Evolutionary conservation across 2,329 filamentous ascomycete species (phyloP), one percentile per base, ranked within the genome.

Genomic region (Thelonectria discophora): DNA sequence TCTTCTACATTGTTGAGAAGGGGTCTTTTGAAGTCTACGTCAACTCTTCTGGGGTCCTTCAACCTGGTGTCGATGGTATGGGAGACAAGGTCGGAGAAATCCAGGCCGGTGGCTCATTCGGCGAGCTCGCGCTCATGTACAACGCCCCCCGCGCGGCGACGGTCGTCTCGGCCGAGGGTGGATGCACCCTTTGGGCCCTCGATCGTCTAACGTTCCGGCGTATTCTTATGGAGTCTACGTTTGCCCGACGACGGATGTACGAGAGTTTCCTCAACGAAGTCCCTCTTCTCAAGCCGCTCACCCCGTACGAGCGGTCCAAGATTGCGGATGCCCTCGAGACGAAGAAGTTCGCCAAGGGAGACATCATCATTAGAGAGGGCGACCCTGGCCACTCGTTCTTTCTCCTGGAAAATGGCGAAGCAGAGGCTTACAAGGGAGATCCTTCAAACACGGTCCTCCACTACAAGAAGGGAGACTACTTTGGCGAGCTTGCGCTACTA

Each of bases 61-160:
- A 97, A 74, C 84, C 93, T 8, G 94, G 94, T 1, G 82, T 86
- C 1, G 88, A 94, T 48, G 95, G 94, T 11, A 84, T 97, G 79
- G 95, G 95, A 51, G 83, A 84, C 63, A 91, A 93, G 72, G 94
- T 98, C 27, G 88, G 88, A 70, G 88, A 85, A 39, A 96, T 96
- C 60, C 90, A 92, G 46, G 87, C 93, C 3, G 95, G 95, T 51
- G 94, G 94, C 63, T 97, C 93, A 4, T 99, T 99, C 77, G 95
- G 95, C 71, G 95, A 99, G 80, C 84, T 99, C 58, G 95, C 95
- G 12, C 84, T 99, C 72, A 98, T 99, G 95, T 98, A 99, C 82
- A 97, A 98, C 73, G 93, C 95, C 20, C 95, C 95, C 24, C 92
- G 95, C 73, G 95, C 95, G 43, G 95, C 95, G 3, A 98, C 95